These are phyloP conservation scores for Antitrichia curtipendula DNA, from an alignment of 225 moss, liverwort and hornwort genomes.

Conservation along the genomic window DNA sequence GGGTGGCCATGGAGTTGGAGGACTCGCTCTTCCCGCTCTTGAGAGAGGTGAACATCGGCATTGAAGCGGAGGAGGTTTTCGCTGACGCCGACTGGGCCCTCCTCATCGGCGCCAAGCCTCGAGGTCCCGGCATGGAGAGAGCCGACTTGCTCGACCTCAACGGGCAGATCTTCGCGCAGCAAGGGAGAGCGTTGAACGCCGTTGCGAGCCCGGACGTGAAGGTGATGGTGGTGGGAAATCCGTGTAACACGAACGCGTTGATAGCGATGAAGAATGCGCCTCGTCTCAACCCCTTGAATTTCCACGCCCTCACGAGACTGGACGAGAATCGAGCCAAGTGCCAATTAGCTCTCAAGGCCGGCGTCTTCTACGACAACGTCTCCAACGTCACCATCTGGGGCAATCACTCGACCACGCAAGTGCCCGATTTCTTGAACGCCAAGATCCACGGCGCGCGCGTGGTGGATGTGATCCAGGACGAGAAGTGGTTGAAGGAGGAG, in stretches of 20 bases:
- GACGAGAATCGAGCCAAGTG: constrained; percentile 98
- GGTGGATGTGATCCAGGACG: constrained; percentile 74
- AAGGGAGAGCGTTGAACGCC: constrained; percentile 67
- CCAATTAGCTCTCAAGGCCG: constrained; percentile 85
- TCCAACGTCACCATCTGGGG: constrained; percentile 97
- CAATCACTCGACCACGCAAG: constrained; percentile 93
- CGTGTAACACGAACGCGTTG: constrained; percentile 90
- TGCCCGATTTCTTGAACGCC: constrained; percentile 94
- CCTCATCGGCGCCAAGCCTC: constrained; percentile 85
- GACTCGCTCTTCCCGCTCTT: constrained; percentile 78
- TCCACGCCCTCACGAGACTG: constrained; percentile 82
- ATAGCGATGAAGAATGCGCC: constrained; percentile 93
- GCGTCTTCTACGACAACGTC: constrained; percentile 94
- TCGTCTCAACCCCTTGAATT: constrained; percentile 54
- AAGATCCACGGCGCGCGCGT: constrained; percentile 63
- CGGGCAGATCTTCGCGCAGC: constrained; percentile 72
- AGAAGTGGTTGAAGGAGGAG: constrained; percentile 81
- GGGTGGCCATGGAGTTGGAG: constrained; percentile 97
- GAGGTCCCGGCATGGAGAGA: constrained; percentile 88
- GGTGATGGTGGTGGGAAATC: constrained; percentile 92
- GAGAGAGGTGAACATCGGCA: constrained; percentile 88
- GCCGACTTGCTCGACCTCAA: constrained; percentile 81
- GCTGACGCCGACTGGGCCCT: constrained; percentile 85
- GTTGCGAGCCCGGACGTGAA: constrained; percentile 79
- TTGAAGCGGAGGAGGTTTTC: constrained; percentile 65